These are phyloP conservation scores for Hyphopichia pseudoburtonii DNA, from an alignment of 1,139 yeast genomes.

Conservation along the genomic window DNA sequence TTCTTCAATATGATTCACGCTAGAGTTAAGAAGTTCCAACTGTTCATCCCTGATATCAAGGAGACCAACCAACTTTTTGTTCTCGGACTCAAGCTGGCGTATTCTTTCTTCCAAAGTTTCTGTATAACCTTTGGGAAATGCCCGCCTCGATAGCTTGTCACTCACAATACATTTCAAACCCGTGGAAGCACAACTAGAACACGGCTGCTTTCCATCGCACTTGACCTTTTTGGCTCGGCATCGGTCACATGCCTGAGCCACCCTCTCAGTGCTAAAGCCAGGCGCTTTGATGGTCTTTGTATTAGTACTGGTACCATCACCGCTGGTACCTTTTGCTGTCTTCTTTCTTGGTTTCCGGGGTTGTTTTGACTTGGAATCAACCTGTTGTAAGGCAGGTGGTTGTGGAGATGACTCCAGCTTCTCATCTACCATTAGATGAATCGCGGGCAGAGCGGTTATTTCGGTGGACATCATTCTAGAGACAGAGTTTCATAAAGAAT, in stretches of 20 bases:
- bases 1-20: background rate
- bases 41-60: conserved; percentile 65
- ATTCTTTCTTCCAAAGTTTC: conserved; percentile 48
- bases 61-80: conserved; percentile 44
- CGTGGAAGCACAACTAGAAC: conserved; percentile 42
- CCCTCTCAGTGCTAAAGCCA: conserved; percentile 55
- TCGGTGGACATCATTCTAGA: background rate
- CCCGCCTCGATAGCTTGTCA: conserved; percentile 44
- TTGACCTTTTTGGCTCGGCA: conserved; percentile 79
- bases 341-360: background rate
- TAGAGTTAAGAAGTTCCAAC: conserved; percentile 22
- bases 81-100: conserved; percentile 46
- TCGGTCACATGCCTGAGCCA: conserved; percentile 86
- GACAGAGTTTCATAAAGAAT: no score
- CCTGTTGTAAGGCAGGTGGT: background rate
- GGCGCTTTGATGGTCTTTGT: conserved; percentile 65
- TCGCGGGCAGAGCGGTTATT: background rate
- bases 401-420: background rate
- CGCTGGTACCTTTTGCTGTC: background rate
- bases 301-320: conserved; percentile 16
- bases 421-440: background rate
- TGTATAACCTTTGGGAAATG: conserved; percentile 52
- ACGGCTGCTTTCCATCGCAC: conserved; percentile 67
- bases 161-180: conserved; percentile 48
- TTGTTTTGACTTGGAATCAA: background rate